Percentiles rank a stretch among this genome's conserved stretches.
Conservation (phyloP, 139 green algal species). For the Picochlorum sp. region DNA sequence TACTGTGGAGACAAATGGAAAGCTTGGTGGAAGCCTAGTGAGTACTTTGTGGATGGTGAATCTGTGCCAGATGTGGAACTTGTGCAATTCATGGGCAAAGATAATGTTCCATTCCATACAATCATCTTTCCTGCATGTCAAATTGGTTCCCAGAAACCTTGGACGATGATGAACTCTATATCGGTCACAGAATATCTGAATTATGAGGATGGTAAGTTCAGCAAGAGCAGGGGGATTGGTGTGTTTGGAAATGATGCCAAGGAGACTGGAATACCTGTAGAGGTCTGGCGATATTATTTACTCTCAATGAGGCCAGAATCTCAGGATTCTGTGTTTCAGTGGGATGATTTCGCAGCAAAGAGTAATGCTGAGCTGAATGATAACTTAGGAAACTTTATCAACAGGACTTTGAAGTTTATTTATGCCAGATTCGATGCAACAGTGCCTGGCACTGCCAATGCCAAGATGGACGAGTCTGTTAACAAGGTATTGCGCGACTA, state of each 20-base stretch:
- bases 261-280: constrained; percentile 67
- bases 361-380: constrained; percentile 92
- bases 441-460: constrained; percentile 31
- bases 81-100: constrained; percentile 99
- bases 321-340: constrained; percentile 77
- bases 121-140: constrained; percentile 94
- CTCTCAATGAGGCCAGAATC: constrained; percentile 75
- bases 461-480: background rate
- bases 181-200: constrained; percentile 97
- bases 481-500: constrained; percentile 38
- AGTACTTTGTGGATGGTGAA: background rate
- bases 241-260: constrained; percentile 94
- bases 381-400: constrained; percentile 90
- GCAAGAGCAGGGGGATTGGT: constrained; percentile 82
- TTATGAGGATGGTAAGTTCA: constrained; percentile 96
- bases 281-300: constrained; percentile 96
- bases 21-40: constrained; percentile 61
- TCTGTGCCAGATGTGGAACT: constrained; percentile 82
- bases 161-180: constrained; percentile 95
- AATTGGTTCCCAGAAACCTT: constrained; percentile 62
- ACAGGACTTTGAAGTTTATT: constrained; percentile 72
- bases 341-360: constrained; percentile 77
- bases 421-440: constrained; percentile 51
- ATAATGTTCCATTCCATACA: constrained; percentile 98
- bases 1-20: constrained; percentile 76